These are phyloP conservation scores for Saprolegnia parasitica DNA, from an alignment of 352 stramenopile species.

Conservation along the genomic window DNA sequence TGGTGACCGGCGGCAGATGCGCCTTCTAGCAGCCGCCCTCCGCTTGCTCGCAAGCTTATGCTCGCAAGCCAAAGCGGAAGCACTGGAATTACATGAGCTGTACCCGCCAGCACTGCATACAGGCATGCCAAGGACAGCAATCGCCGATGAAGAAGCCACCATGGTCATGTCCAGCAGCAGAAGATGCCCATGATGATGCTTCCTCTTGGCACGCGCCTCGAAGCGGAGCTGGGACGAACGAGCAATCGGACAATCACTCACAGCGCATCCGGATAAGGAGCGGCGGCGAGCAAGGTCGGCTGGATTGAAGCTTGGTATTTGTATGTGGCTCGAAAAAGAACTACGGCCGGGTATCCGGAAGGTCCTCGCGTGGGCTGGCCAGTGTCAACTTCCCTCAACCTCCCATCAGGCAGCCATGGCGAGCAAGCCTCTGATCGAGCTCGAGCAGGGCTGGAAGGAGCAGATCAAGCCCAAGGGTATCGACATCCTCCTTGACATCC, in stretches of 20 bases:
- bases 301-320: not conserved
- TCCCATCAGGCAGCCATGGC: conserved; percentile 32
- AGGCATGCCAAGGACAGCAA: too few relatives aligned
- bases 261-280: not conserved
- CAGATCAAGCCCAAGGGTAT: conserved; percentile 88
- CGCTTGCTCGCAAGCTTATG: too few relatives aligned
- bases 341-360: conserved; percentile 5
- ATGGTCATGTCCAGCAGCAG: too few relatives aligned
- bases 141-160: too few relatives aligned
- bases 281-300: not conserved
- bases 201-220: too few relatives aligned
- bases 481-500: conserved; percentile 79
- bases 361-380: not conserved
- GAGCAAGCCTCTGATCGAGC: conserved; percentile 80
- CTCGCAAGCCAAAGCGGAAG: too few relatives aligned
- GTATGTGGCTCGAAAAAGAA: conserved; percentile 1
- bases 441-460: conserved; percentile 82
- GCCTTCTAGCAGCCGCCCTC: too few relatives aligned
- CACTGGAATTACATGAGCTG: too few relatives aligned
- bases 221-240: too few relatives aligned
- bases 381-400: not conserved
- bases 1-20: too few relatives aligned
- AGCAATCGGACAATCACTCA: not conserved
- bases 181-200: too few relatives aligned
- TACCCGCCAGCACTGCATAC: too few relatives aligned